Evolutionary conservation across 768 basidiomycete genomes (phyloP).

Genomic region (Hydnomerulius pinastri): DNA sequence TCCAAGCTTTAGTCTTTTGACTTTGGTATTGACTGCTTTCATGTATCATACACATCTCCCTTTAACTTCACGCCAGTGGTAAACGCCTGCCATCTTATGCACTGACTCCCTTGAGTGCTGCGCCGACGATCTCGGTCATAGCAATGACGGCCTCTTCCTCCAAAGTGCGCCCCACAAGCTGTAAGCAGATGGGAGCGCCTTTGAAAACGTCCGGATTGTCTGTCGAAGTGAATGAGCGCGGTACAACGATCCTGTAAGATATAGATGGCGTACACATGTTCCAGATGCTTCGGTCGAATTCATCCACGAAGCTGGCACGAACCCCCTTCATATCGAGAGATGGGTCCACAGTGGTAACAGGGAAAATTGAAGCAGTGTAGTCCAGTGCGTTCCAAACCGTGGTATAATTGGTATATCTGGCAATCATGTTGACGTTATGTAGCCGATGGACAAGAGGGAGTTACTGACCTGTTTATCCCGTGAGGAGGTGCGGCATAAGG

Average conservation of each 20-base stretch:
- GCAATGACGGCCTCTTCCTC: constrained; percentile 78
- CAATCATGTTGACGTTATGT: not conserved
- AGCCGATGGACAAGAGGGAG: not conserved
- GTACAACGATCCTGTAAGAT: not conserved
- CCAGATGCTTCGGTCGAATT: constrained; percentile 49
- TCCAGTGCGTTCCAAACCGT: constrained; percentile 71
- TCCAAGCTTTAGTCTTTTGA: constrained; percentile 25
- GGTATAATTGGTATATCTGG: constrained; percentile 55
- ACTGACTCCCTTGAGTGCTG: constrained; percentile 41
- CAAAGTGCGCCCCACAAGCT: constrained; percentile 66
- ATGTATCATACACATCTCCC: constrained; percentile 1
- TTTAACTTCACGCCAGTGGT: not conserved
- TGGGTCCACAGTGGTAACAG: constrained; percentile 63
- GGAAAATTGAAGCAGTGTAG: constrained; percentile 61
- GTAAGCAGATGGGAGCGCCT: constrained; percentile 63
- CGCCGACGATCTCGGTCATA: constrained; percentile 67
- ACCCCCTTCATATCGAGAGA: constrained; percentile 48
- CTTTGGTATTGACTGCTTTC: constrained; percentile 1
- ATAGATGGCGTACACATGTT: constrained; percentile 49
- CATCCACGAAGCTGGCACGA: constrained; percentile 47
- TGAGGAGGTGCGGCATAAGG: constrained; percentile 65
- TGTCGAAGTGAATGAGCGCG: constrained; percentile 23
- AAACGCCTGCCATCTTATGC: not conserved
- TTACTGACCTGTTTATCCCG: constrained; percentile 52
- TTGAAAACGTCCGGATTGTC: constrained; percentile 59